Evolutionary conservation across 2,329 filamentous ascomycete species (phyloP).

Genomic region (Dichotomopilus funicola): DNA sequence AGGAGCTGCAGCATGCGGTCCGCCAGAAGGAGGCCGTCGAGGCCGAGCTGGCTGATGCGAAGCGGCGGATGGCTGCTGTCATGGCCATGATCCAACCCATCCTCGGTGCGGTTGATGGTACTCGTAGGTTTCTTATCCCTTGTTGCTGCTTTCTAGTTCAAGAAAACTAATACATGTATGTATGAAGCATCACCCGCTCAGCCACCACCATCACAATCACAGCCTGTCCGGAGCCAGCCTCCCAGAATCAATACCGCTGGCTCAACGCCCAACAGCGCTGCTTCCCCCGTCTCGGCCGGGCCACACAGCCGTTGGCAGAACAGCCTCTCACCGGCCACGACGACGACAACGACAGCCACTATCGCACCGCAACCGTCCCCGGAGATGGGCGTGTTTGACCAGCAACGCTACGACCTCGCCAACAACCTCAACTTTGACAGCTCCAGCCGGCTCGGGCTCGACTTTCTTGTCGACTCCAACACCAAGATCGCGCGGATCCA

Average conservation of each 20-base stretch:
- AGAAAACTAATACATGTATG: too few species aligned
- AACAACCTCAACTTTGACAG: slow-evolving; percentile 52
- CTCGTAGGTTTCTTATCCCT: background rate
- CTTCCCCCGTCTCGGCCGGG: slow-evolving; percentile 16
- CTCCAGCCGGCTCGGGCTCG: slow-evolving; percentile 63
- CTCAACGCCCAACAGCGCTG: slow-evolving; percentile 14
- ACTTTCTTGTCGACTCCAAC: slow-evolving; percentile 61
- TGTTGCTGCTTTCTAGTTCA: background rate
- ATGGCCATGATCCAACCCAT: slow-evolving; percentile 58
- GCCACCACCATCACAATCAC: slow-evolving; percentile 28
- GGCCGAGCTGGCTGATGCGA: slow-evolving; percentile 74
- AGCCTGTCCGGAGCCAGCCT: slow-evolving; percentile 18
- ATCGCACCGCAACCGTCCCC: slow-evolving; percentile 18
- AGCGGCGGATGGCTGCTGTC: slow-evolving; percentile 58
- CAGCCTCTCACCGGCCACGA: slow-evolving; percentile 13
- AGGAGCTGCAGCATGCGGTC: slow-evolving; percentile 71
- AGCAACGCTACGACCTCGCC: slow-evolving; percentile 43
- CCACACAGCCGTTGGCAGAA: slow-evolving; percentile 17
- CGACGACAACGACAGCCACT: background rate
- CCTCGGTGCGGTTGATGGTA: slow-evolving; percentile 30
- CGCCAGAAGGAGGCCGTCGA: slow-evolving; percentile 71
- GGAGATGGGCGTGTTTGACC: slow-evolving; percentile 33
- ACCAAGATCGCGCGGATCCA: slow-evolving; percentile 49
- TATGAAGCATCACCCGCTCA: slow-evolving; percentile 22
- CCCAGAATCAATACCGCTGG: background rate